Evolutionary conservation across 768 basidiomycete species (phyloP).

Genomic region (Panellus pusillus): DNA sequence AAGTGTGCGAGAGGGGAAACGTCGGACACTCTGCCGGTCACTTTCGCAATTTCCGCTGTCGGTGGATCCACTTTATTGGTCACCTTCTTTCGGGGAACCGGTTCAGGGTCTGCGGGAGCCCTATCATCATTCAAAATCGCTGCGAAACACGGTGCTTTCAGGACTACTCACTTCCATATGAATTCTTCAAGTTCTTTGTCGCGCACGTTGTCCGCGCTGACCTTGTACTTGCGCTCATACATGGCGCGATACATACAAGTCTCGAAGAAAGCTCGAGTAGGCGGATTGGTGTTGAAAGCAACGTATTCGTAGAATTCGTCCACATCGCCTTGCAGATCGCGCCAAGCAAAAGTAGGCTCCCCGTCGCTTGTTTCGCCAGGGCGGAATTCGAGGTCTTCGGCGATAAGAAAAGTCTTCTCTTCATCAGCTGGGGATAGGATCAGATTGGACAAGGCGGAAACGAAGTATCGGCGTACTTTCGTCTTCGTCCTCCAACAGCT

Average conservation of each 20-base stretch:
- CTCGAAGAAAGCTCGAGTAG: slow-evolving; percentile 88
- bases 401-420: slow-evolving; percentile 89
- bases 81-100: slow-evolving; percentile 23
- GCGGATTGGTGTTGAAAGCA: slow-evolving; percentile 71
- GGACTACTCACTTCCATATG: slow-evolving; percentile 67
- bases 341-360: slow-evolving; percentile 86
- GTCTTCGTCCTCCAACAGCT: slow-evolving; percentile 91
- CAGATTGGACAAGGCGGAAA: neutral
- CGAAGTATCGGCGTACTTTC: slow-evolving; percentile 56
- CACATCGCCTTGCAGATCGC: slow-evolving; percentile 86
- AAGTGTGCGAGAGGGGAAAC: slow-evolving; percentile 17
- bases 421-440: slow-evolving; percentile 69
- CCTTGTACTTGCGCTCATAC: slow-evolving; percentile 90
- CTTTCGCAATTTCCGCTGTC: slow-evolving; percentile 5
- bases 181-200: slow-evolving; percentile 78
- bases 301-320: slow-evolving; percentile 96
- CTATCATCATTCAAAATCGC: slow-evolving; percentile 25
- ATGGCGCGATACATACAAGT: slow-evolving; percentile 94
- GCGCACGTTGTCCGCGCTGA: slow-evolving; percentile 62
- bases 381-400: slow-evolving; percentile 87
- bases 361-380: slow-evolving; percentile 64
- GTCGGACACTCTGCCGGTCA: slow-evolving; percentile 8
- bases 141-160: neutral
- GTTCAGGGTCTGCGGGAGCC: slow-evolving; percentile 30
- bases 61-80: slow-evolving; percentile 5